Evolutionary conservation across 177 flowering plant species (phyloP), one percentile per base, ranked within the genome.

Genomic region (Telopea speciosissima): DNA sequence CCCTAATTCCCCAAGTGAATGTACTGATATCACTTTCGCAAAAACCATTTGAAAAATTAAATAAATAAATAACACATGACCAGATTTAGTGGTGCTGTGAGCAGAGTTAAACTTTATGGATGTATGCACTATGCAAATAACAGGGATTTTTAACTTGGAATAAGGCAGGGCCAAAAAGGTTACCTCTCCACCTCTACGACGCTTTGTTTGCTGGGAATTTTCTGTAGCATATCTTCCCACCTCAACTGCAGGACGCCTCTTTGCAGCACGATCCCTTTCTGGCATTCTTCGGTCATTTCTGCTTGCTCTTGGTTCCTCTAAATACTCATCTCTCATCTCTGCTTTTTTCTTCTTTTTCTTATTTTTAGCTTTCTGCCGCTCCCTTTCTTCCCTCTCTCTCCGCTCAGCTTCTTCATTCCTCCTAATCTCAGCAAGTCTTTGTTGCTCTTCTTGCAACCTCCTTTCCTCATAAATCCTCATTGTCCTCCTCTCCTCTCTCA

Each of bases 151-250:
- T 49, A 16, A 49, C 17, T 49, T 49, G 3, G 19, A 16, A 49
- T 12, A 13, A 49, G 54, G 54, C 54, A 16, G 54, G 19, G 54
- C 1, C 0, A 49, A 49, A 65, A 66, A 11, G 21, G 40, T 22
- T 81, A 95, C 99, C 99, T 92, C 92, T 77, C 99, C 97, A 3
- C 95, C 94, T 76, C 87, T 85, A 14, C 97, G 93, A 3, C 99
- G 95, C 80, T 92, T 94, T 71, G 89, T 77, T 74, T 82, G 83
- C 14, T 85, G 90, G 52, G 73, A 78, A 80, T 79, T 73, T 19
- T 89, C 96, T 36, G 83, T 83, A 70, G 79, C 78, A 66, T 74
- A 78, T 63, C 72, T 79, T 68, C 80, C 93, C 64, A 76, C 62
- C 62, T 88, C 97, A 24, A 62, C 70, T 36, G 73, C 78, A 52